These are phyloP conservation scores for Leccinum colubrinum DNA, from an alignment of 1,284 basidiomycete species.

Conservation along the genomic window DNA sequence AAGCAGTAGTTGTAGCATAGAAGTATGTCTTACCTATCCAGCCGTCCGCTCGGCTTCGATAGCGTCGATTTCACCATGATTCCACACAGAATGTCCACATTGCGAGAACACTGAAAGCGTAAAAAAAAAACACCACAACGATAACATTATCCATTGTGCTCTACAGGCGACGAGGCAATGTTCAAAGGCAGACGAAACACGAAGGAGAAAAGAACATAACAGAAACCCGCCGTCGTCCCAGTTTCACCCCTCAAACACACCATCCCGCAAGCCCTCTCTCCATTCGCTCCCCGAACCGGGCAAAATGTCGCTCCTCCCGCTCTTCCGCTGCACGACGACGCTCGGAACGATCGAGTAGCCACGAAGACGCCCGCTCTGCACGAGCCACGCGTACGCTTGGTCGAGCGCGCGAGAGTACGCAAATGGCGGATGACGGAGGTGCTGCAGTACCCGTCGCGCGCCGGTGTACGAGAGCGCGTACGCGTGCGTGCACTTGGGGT, in stretches of 20 bases:
- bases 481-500: constrained; percentile 69
- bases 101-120: not conserved
- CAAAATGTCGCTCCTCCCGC: constrained; percentile 50
- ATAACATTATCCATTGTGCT: not conserved
- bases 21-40: not conserved
- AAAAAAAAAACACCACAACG: not conserved
- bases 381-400: constrained; percentile 70
- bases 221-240: not conserved
- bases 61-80: not conserved
- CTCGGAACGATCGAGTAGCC: constrained; percentile 65
- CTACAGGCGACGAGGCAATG: not conserved
- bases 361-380: constrained; percentile 50
- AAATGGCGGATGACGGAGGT: constrained; percentile 61
- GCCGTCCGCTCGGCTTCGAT: not conserved
- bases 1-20: not conserved
- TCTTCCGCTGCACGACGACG: constrained; percentile 60
- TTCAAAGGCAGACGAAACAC: not conserved
- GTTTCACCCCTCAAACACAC: constrained; percentile 39
- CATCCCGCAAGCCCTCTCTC: constrained; percentile 45
- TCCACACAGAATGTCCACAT: not conserved
- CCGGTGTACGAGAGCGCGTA: constrained; percentile 51
- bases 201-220: not conserved
- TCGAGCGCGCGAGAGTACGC: constrained; percentile 77
- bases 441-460: constrained; percentile 39
- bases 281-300: constrained; percentile 53